Evolutionary conservation across 768 basidiomycete species (phyloP).

Genomic region (Amanita rimosa): DNA sequence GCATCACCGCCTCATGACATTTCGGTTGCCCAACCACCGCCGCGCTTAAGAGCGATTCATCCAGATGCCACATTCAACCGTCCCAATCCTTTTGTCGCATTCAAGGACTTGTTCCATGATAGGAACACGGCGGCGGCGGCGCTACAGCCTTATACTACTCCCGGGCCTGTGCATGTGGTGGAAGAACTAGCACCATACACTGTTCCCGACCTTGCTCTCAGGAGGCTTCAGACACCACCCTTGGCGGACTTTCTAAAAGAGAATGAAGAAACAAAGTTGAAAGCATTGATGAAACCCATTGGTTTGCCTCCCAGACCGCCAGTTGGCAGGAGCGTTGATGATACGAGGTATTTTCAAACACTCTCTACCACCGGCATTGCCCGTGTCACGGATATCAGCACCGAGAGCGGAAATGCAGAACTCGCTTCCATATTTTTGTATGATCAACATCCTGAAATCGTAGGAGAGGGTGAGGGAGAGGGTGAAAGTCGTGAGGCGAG

Average conservation of each 20-base stretch:
- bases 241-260: too few relatives aligned
- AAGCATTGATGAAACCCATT: not conserved
- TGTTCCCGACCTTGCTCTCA: not conserved
- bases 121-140: not conserved
- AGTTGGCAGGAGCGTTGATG: not conserved
- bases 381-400: slow-evolving; percentile 37
- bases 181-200: not conserved
- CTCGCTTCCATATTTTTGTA: slow-evolving; percentile 41
- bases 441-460: slow-evolving; percentile 27
- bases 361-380: slow-evolving; percentile 41
- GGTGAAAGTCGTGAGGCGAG: slow-evolving; percentile 18
- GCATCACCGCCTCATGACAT: too few relatives aligned
- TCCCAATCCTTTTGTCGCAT: not conserved
- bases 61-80: not conserved
- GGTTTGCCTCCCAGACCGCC: not conserved
- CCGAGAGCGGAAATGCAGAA: slow-evolving; percentile 27
- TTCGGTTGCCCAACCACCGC: too few relatives aligned
- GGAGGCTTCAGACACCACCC: not conserved
- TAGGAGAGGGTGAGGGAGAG: slow-evolving; percentile 14
- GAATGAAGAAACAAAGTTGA: not conserved
- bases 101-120: not conserved
- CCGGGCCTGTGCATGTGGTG: not conserved
- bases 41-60: not conserved
- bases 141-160: not conserved
- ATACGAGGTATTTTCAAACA: slow-evolving; percentile 25